Evolutionary conservation across 2,329 filamentous ascomycete species (phyloP), one percentile per base, ranked within the genome.

Genomic region (Biscogniauxia marginata): DNA sequence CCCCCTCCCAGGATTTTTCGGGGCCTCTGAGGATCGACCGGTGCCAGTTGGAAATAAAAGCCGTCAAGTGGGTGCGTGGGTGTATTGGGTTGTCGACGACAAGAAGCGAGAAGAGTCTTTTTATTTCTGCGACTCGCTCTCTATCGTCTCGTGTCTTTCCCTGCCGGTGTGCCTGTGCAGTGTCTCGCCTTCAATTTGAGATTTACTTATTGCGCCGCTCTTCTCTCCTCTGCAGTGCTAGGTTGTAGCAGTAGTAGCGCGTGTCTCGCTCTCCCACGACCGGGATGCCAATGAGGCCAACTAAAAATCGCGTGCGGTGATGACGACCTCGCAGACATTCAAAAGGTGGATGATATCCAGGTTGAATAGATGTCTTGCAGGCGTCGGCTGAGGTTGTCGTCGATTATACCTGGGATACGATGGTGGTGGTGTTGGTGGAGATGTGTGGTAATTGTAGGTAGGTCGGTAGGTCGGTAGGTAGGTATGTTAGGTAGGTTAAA

Each of bases 271-370:
- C 54, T 61, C 57, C 54, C 56, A 61, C 56, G 22, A 52, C 57
- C 45, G 50, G 54, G 50, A 56, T 53, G 56, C 63, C 60, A 61
- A 62, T 59, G 63, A 60, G 61, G 62, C 63, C 62, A 63, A 63
- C 52, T 60, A 49, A 56, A 61, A 62, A 63, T 64, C 62, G 62
- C 62, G 60, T 52, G 57, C 50, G 60, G 59, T 57, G 51, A 50
- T 55, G 58, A 53, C 62, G 59, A 63, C 62, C 52, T 53, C 61
- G 61, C 56, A 63, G 56, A 63, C 63, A 65, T 65, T 64, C 62
- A 63, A 63, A 62, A 61, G 53, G 59, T 46, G 55, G 49, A 47
- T 21, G 57, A 46, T 59, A 63, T 59, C 56, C 56, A 61, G 58
- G 58, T 52, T 57, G 53, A 39, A 39, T 39, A 3, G 13, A 39